Conservation (phyloP, 1,284 basidiomycete species). For the Psilocybe mexicana region DNA sequence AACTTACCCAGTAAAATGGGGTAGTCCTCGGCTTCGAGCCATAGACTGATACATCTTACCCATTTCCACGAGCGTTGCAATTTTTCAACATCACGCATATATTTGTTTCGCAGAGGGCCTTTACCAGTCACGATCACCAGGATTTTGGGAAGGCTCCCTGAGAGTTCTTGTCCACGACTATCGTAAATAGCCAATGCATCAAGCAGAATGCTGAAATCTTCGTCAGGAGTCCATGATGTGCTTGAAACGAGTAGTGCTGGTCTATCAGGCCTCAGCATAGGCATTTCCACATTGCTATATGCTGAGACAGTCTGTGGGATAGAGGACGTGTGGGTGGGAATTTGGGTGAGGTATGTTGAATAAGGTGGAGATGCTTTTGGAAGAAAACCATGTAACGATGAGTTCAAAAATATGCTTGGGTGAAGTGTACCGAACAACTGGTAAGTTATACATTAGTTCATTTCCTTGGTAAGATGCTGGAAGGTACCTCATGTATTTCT, state of each 20-base stretch:
- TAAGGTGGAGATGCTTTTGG: constrained; percentile 46
- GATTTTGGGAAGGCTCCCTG: constrained; percentile 64
- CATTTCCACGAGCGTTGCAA: constrained; percentile 76
- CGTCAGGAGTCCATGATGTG: constrained; percentile 98
- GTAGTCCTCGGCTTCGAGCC: constrained; percentile 90
- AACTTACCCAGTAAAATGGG: constrained; percentile 73
- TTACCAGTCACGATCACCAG: constrained; percentile 92
- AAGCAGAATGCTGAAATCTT: constrained; percentile 89
- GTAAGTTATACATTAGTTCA: not conserved
- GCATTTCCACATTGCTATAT: constrained; percentile 39
- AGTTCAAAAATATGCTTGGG: constrained; percentile 23
- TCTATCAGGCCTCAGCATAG: constrained; percentile 62
- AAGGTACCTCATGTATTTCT: constrained; percentile 70
- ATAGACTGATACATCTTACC: constrained; percentile 83
- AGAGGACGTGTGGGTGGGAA: constrained; percentile 8
- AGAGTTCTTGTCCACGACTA: constrained; percentile 44
- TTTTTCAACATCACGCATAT: constrained; percentile 63
- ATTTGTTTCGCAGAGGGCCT: constrained; percentile 75
- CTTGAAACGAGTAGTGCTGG: constrained; percentile 90
- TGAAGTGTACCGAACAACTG: constrained; percentile 36
- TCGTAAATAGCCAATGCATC: constrained; percentile 76
- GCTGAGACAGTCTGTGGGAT: constrained; percentile 25
- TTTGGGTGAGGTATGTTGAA: constrained; percentile 64
- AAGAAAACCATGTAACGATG: constrained; percentile 33
- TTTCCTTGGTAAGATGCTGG: not conserved